A percentile compares a stretch with the other conserved stretches of the same genome.
phyloP scores from a whole-genome alignment of 331 rosid genomes.

The Malus hybrid region DNA sequence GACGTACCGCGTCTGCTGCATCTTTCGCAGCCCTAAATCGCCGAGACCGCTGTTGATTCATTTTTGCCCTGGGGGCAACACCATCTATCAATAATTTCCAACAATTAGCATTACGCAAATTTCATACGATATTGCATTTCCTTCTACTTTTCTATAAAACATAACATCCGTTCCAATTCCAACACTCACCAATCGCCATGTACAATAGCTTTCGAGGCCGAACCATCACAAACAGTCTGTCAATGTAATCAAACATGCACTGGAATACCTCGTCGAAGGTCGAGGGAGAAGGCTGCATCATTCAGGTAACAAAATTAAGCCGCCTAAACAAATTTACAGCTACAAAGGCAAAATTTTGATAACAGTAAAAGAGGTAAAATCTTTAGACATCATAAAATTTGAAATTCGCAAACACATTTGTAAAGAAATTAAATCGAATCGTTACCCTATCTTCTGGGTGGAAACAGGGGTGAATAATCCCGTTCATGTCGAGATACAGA shows the following conservation, averaged over 20 bases:
- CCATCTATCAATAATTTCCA: slow-evolving; percentile 54
- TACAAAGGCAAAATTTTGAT: neutral
- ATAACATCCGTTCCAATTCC: neutral
- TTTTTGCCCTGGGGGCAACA: slow-evolving; percentile 99
- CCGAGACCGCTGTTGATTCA: slow-evolving; percentile 95
- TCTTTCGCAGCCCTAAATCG: slow-evolving; percentile 96
- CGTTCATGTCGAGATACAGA: slow-evolving; percentile 96
- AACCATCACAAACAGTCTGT: slow-evolving; percentile 80
- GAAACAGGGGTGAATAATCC: slow-evolving; percentile 92
- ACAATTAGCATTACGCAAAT: slow-evolving; percentile 9
- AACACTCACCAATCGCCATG: slow-evolving; percentile 94
- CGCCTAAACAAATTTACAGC: neutral
- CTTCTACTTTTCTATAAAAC: neutral
- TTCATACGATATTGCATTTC: neutral
- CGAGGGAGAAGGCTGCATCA: slow-evolving; percentile 81
- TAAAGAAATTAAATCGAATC: neutral
- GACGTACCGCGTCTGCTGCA: slow-evolving; percentile 81
- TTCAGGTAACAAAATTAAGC: neutral
- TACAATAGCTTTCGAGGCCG: slow-evolving; percentile 90
- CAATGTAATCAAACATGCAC: slow-evolving; percentile 95
- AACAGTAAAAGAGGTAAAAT: no score
- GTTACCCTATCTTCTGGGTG: slow-evolving; percentile 97
- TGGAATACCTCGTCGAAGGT: slow-evolving; percentile 79
- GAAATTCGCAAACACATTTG: neutral
- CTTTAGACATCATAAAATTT: neutral